A percentile compares a stretch with the other conserved stretches of the same genome.
Conservation (phyloP, 2,329 filamentous ascomycete genomes). For the Didymella segeticola region DNA sequence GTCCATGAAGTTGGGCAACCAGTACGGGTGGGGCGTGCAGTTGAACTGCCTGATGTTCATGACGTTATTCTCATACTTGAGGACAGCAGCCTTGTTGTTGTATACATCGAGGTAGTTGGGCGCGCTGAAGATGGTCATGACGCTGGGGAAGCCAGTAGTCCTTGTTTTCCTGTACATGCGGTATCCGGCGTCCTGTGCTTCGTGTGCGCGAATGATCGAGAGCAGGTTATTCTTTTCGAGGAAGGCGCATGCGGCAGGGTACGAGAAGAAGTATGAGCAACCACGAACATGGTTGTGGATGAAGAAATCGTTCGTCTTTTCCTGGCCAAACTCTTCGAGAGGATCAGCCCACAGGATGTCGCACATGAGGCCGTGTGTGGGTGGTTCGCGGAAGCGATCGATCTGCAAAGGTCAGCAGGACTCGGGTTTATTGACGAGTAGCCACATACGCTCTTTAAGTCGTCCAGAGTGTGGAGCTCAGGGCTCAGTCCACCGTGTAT, state of each 20-base stretch:
- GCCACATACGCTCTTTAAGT: constrained; percentile 78
- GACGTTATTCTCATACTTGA: constrained; percentile 99
- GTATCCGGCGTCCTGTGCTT: constrained; percentile 97
- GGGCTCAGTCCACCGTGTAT: constrained; percentile 97
- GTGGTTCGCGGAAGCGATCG: constrained; percentile 96
- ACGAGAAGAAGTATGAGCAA: constrained; percentile 99
- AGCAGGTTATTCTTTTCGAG: constrained; percentile 98
- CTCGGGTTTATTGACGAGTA: background rate
- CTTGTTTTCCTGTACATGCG: constrained; percentile 99
- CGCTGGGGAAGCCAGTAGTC: constrained; percentile 96
- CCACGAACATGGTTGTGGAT: constrained; percentile 98
- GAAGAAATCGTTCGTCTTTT: constrained; percentile 98
- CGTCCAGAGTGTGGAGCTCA: constrained; percentile 93
- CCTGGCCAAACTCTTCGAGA: constrained; percentile 96
- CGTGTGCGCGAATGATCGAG: constrained; percentile 95
- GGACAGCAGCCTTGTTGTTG: constrained; percentile 98
- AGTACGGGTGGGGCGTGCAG: constrained; percentile 98
- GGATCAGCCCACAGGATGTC: constrained; percentile 99
- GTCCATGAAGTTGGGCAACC: constrained; percentile 99
- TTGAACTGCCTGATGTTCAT: constrained; percentile 99
- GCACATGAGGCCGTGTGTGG: constrained; percentile 97
- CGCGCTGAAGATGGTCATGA: constrained; percentile 99
- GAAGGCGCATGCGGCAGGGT: constrained; percentile 95
- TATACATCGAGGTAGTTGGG: constrained; percentile 99
- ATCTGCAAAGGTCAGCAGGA: constrained; percentile 64